phyloP scores from a whole-genome alignment of 495 filamentous ascomycete species.

The Penicillium coffeae region DNA sequence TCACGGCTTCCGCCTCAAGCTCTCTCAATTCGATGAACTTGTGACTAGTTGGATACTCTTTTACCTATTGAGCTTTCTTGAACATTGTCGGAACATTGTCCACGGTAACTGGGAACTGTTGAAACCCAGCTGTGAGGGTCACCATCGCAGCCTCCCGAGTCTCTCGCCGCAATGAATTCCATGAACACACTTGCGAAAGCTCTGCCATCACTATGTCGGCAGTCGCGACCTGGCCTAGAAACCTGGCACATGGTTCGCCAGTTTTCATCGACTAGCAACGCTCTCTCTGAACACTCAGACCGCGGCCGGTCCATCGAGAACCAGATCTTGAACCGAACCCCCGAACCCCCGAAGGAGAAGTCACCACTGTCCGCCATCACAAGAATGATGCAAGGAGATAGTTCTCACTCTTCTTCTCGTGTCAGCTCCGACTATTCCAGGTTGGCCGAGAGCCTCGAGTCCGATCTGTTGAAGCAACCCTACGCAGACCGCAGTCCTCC shows the following conservation, averaged over 20 bases:
- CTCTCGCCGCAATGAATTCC: constrained; percentile 31
- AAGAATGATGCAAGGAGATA: constrained; percentile 30
- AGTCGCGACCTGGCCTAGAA: constrained; percentile 20
- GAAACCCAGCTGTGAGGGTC: background rate
- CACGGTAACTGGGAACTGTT: no score
- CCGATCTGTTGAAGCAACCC: constrained; percentile 36
- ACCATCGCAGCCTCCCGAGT: constrained; percentile 9
- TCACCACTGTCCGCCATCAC: constrained; percentile 32
- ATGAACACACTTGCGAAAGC: constrained; percentile 31
- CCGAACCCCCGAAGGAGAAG: constrained; percentile 13
- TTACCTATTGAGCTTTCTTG: constrained; percentile 1
- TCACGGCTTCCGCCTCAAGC: constrained; percentile 18
- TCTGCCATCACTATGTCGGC: constrained; percentile 33
- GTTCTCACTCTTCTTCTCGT: constrained; percentile 8
- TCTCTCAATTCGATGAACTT: background rate
- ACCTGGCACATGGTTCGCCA: constrained; percentile 17
- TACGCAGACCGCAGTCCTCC: constrained; percentile 44
- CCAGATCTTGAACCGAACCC: constrained; percentile 27
- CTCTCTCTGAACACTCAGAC: constrained; percentile 12
- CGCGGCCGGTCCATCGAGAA: constrained; percentile 25
- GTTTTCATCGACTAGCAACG: constrained; percentile 27
- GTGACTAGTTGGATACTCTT: background rate
- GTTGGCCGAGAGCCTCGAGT: constrained; percentile 35
- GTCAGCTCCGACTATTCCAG: constrained; percentile 27
- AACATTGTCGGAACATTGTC: no score